Evolutionary conservation across 2,329 filamentous ascomycete genomes (phyloP).

Genomic region (Bipolaris zeicola): DNA sequence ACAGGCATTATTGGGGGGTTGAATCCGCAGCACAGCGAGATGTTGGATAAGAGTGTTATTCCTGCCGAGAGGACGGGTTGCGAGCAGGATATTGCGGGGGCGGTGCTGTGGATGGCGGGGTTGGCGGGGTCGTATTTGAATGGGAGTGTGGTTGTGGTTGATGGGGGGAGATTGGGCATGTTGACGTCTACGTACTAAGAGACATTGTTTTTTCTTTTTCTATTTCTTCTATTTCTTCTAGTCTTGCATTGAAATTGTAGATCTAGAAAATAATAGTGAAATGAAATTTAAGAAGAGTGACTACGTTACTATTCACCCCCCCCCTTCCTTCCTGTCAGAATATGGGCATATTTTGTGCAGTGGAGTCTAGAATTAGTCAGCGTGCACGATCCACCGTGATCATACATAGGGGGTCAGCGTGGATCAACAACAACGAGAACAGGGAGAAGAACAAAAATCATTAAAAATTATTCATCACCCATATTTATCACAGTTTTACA

Average conservation of each 20-base stretch:
- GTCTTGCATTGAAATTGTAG: too few species aligned
- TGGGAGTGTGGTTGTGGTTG: slow-evolving; percentile 65
- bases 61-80: slow-evolving; percentile 66
- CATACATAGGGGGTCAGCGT: too few species aligned
- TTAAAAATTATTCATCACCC: too few species aligned
- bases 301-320: too few species aligned
- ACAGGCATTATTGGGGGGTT: slow-evolving; percentile 14
- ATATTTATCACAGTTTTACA: too few species aligned
- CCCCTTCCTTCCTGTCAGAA: too few species aligned
- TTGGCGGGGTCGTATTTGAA: slow-evolving; percentile 70
- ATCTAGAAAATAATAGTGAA: too few species aligned
- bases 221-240: background rate
- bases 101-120: slow-evolving; percentile 68
- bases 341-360: too few species aligned
- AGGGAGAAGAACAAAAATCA: too few species aligned
- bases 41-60: slow-evolving; percentile 14
- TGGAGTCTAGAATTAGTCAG: too few species aligned
- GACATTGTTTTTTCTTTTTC: background rate
- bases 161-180: slow-evolving; percentile 65
- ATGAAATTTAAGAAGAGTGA: background rate
- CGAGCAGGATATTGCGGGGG: slow-evolving; percentile 67
- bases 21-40: background rate
- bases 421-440: too few species aligned
- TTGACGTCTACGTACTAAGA: slow-evolving; percentile 57
- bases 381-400: too few species aligned